Conservation (phyloP, 805 yeast genomes). For the Starmera dryadoides region DNA sequence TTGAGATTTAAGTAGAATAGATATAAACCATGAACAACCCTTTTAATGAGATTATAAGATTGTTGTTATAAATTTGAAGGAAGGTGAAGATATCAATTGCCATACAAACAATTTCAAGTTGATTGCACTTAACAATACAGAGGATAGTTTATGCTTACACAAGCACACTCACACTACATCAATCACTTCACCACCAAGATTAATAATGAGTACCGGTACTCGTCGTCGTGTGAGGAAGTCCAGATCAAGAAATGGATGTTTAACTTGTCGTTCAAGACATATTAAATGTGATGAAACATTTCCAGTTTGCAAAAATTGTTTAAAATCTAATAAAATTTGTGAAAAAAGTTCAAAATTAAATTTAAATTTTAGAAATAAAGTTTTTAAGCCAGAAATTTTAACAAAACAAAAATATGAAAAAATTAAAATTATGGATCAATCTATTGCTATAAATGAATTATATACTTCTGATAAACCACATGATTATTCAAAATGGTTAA, state of each 20-base stretch:
- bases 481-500: conserved; percentile 12
- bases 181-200: no score
- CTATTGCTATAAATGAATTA: conserved; percentile 11
- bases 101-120: no score
- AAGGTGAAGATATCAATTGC: no score
- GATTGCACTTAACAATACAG: no score
- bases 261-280: conserved; percentile 53
- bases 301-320: conserved; percentile 48
- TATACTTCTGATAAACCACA: conserved; percentile 12
- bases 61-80: no score
- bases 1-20: no score
- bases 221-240: background rate
- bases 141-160: no score
- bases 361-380: conserved; percentile 25
- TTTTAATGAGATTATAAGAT: no score
- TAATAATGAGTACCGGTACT: no score
- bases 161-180: no score
- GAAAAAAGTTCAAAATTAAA: conserved; percentile 39
- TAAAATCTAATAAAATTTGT: conserved; percentile 39
- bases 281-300: conserved; percentile 55
- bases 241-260: conserved; percentile 38
- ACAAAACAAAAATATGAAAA: background rate
- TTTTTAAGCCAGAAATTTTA: conserved; percentile 9
- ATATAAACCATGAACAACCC: no score
- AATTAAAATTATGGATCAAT: conserved; percentile 14